These are phyloP conservation scores for Metarhizium humberi DNA, from an alignment of 2,329 filamentous ascomycete genomes.

Conservation along the genomic window DNA sequence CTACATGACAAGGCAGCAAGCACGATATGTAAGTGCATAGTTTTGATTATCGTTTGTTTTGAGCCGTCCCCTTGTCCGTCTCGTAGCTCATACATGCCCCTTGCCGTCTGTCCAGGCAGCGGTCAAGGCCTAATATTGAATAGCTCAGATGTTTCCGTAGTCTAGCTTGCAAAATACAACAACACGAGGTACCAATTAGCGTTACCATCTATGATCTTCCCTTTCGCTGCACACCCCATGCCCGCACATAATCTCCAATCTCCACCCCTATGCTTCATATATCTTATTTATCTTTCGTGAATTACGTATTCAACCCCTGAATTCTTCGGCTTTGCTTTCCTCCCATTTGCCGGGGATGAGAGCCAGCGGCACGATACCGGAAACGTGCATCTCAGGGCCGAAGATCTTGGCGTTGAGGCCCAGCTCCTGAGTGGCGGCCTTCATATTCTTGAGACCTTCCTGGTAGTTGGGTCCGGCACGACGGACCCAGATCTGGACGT, in stretches of 20 bases:
- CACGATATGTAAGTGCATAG: neutral
- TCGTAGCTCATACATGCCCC: conserved; percentile 4
- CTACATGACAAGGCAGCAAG: neutral
- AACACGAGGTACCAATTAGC: conserved; percentile 15
- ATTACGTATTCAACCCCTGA: conserved; percentile 37
- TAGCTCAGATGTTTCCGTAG: conserved; percentile 10
- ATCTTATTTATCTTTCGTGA: neutral
- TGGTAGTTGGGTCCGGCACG: conserved; percentile 93
- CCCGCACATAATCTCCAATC: neutral
- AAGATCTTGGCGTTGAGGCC: conserved; percentile 62
- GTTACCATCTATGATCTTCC: conserved; percentile 10
- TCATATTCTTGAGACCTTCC: conserved; percentile 99
- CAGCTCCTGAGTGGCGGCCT: conserved; percentile 87
- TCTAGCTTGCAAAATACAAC: conserved; percentile 23
- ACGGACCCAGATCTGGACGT: conserved; percentile 93
- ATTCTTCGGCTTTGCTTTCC: conserved; percentile 52
- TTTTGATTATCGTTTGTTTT: neutral
- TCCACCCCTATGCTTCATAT: neutral
- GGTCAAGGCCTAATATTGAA: neutral
- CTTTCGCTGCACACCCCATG: neutral
- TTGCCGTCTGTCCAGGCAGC: conserved; percentile 4
- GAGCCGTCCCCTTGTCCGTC: neutral
- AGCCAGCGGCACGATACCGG: conserved; percentile 89
- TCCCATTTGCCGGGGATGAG: conserved; percentile 59
- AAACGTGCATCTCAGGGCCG: conserved; percentile 85